Conservation (phyloP, 108 stramenopile species). For the Nitzschia sp. region DNA sequence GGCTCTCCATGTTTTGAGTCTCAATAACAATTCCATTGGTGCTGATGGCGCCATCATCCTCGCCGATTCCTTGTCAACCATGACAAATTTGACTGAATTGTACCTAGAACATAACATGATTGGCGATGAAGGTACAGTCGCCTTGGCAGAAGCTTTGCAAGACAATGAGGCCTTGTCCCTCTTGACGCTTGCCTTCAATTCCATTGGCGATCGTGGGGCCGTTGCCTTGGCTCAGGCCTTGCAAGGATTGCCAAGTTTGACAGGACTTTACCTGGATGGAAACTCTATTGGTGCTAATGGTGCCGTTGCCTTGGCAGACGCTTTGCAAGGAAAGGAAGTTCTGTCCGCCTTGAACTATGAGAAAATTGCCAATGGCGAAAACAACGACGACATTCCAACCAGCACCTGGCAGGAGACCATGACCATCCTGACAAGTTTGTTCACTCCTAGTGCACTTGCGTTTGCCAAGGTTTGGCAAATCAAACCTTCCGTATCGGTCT, state of each 20-base stretch:
- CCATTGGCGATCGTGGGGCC: neutral
- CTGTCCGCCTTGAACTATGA: neutral
- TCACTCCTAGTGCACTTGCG: neutral
- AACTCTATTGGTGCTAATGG: neutral
- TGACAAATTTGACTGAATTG: too few relatives aligned
- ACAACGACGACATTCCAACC: too few relatives aligned
- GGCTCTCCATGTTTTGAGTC: too few relatives aligned
- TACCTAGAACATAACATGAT: too few relatives aligned
- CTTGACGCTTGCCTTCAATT: neutral
- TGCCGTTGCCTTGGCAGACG: slow-evolving; percentile 4
- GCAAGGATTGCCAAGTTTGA: neutral
- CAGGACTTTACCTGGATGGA: neutral
- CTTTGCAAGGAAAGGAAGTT: neutral
- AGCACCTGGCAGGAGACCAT: neutral
- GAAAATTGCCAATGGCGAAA: neutral
- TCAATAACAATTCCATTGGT: too few relatives aligned
- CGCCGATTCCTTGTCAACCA: too few relatives aligned
- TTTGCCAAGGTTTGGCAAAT: slow-evolving; percentile 1
- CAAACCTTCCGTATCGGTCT: neutral
- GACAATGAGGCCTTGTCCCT: neutral
- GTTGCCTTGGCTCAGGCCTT: neutral
- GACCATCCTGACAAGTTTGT: neutral
- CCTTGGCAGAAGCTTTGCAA: neutral
- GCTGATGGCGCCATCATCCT: too few relatives aligned
- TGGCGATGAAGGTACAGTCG: slow-evolving; percentile 1